phyloP scores from a whole-genome alignment of 2,329 filamentous ascomycete genomes.

The Sarocladium strictum region DNA sequence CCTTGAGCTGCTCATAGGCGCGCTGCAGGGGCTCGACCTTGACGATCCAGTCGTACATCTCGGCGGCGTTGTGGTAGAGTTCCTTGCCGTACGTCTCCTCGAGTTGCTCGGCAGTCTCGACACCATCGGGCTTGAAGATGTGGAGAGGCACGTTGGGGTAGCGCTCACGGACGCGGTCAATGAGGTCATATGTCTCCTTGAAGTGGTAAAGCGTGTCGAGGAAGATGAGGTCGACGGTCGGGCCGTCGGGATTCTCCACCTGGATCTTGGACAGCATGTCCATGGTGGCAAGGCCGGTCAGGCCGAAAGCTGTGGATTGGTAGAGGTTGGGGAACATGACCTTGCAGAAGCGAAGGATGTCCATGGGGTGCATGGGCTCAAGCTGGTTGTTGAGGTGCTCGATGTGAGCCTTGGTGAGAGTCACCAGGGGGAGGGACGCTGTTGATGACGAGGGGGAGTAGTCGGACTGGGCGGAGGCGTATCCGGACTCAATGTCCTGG shows the following conservation, averaged over 20 bases:
- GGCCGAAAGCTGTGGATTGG: constrained; percentile 78
- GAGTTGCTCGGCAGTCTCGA: constrained; percentile 69
- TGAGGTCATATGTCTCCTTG: constrained; percentile 61
- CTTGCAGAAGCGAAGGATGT: constrained; percentile 88
- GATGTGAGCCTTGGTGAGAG: constrained; percentile 82
- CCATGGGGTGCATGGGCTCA: constrained; percentile 80
- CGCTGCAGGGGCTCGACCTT: constrained; percentile 96
- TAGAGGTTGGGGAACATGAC: constrained; percentile 84
- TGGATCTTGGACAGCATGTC: constrained; percentile 79
- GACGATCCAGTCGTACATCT: constrained; percentile 93
- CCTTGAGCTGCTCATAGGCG: constrained; percentile 79
- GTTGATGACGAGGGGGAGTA: constrained; percentile 29
- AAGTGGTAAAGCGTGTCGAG: constrained; percentile 83
- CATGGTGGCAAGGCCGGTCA: constrained; percentile 74
- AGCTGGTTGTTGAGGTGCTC: constrained; percentile 87
- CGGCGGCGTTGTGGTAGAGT: constrained; percentile 78
- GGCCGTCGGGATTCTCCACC: constrained; percentile 53
- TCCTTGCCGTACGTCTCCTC: constrained; percentile 73
- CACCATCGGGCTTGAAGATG: constrained; percentile 79
- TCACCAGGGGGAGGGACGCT: constrained; percentile 61
- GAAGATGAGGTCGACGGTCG: constrained; percentile 65
- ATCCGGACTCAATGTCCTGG: constrained; percentile 69
- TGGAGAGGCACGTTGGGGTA: constrained; percentile 81
- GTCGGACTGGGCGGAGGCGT: constrained; percentile 54
- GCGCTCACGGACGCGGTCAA: constrained; percentile 65